A percentile compares a stretch with the other conserved stretches of the same genome.
These are phyloP conservation scores for Pichia thaimueangensis DNA, from an alignment of 805 yeast genomes.

Conservation along the genomic window DNA sequence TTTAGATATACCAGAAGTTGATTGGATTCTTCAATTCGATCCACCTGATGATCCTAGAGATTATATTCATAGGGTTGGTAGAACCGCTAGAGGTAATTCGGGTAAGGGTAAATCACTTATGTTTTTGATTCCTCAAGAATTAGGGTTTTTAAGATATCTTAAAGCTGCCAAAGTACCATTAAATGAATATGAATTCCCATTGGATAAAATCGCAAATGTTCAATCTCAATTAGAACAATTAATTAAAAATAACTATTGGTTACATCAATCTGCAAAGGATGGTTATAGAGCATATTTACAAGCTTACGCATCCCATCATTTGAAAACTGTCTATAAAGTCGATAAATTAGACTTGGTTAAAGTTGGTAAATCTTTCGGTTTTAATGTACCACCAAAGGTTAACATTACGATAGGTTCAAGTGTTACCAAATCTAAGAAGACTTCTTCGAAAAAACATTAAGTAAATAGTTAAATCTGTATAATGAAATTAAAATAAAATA, in stretches of 20 bases:
- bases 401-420: slow-evolving; percentile 94
- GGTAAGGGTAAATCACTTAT: slow-evolving; percentile 92
- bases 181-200: slow-evolving; percentile 95
- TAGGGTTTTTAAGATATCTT: slow-evolving; percentile 89
- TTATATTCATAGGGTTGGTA: slow-evolving; percentile 97
- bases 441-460: background rate
- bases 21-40: slow-evolving; percentile 98
- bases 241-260: slow-evolving; percentile 85
- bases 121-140: slow-evolving; percentile 91
- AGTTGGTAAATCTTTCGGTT: slow-evolving; percentile 94
- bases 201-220: slow-evolving; percentile 90
- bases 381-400: slow-evolving; percentile 92
- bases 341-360: slow-evolving; percentile 90
- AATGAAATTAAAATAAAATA: background rate
- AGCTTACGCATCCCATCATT: slow-evolving; percentile 94
- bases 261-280: slow-evolving; percentile 93
- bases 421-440: slow-evolving; percentile 21
- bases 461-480: background rate
- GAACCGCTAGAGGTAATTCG: slow-evolving; percentile 90
- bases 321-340: slow-evolving; percentile 93
- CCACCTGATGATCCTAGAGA: slow-evolving; percentile 99
- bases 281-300: slow-evolving; percentile 96
- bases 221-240: slow-evolving; percentile 90
- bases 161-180: slow-evolving; percentile 97
- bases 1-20: slow-evolving; percentile 95